phyloP scores from a whole-genome alignment of 176 grass and related monocot genomes.

The Avena atlantica region DNA sequence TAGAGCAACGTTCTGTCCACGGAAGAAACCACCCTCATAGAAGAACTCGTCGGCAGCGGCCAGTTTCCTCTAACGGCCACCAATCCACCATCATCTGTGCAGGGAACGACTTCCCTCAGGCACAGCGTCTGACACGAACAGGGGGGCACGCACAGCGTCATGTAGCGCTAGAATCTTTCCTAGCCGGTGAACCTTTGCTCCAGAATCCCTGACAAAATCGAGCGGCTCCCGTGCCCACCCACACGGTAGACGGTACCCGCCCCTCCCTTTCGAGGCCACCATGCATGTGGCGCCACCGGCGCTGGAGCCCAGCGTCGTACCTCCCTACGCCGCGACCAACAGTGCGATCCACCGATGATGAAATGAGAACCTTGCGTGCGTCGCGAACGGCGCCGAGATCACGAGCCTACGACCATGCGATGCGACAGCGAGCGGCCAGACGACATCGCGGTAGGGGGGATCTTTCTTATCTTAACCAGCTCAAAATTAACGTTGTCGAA shows the following conservation, averaged over 20 bases:
- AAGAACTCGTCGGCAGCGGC: conserved; percentile 1
- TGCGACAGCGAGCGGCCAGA: not conserved
- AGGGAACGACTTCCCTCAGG: not conserved
- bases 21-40: not conserved
- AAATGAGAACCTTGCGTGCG: not conserved
- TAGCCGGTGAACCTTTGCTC: not conserved
- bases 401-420: not conserved
- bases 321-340: not conserved
- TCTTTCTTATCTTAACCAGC: not conserved
- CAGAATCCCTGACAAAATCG: not conserved
- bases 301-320: conserved; percentile 3
- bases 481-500: not conserved
- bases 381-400: not conserved
- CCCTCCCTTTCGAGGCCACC: conserved; percentile 1
- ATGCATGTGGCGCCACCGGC: conserved; percentile 20
- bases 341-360: conserved; percentile 7
- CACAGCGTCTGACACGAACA: not conserved
- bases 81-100: not conserved
- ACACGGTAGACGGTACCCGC: not conserved
- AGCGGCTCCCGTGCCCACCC: not conserved
- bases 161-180: conserved; percentile 35
- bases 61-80: not conserved
- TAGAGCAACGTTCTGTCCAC: not conserved
- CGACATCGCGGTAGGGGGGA: too few relatives aligned
- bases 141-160: not conserved